Evolutionary conservation across 768 basidiomycete species (phyloP), one percentile per base, ranked within the genome.

Genomic region (Rhodotorula paludigena): DNA sequence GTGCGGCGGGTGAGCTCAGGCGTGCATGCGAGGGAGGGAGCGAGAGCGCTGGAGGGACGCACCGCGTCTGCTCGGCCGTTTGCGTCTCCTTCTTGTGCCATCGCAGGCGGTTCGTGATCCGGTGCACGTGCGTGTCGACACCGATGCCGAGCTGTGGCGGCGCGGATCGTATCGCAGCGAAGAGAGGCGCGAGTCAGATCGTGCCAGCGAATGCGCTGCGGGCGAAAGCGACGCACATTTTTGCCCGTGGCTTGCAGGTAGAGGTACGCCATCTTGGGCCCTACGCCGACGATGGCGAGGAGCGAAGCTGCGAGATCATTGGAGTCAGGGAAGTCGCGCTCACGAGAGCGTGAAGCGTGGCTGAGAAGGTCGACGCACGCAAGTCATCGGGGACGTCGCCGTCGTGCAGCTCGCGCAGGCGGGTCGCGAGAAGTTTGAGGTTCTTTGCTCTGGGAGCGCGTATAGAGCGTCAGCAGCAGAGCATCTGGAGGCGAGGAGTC

Each of bases 191-290:
- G 41, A 44, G 52, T 5, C 36, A n/a, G 32, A 54, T 3, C 30
- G 21, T 14, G 28, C 21, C 7, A 39, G 20, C 5, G 14, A n/a
- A n/a, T n/a, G n/a, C n/a, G n/a, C n/a, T n/a, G n/a, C n/a, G n/a
- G n/a, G n/a, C n/a, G n/a, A n/a, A 7, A 18, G 30, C n/a, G 5
- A 48, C 54, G 38, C n/a, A 56, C 68, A 44, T 73, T 69, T 28
- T 63, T n/a, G 3, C 72, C 72, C 28, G 53, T 66, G 15, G 72
- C 54, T n/a, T 72, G 67, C 23, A 70, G 41, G 41, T 49, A 71
- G 7, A 73, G 52, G 78, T 90, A 94, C 1, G 90, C 90, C 92
- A 98, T 96, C 78, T 99, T 98, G 0, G 92, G 94, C 0, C 94
- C 94, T 0, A 97, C 92, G 0, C 94, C 94, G 3, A 86, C 86